A percentile compares a stretch with the other conserved stretches of the same genome.
These are phyloP conservation scores for Trichophyton benhamiae DNA, from an alignment of 2,329 filamentous ascomycete genomes.

Conservation along the genomic window DNA sequence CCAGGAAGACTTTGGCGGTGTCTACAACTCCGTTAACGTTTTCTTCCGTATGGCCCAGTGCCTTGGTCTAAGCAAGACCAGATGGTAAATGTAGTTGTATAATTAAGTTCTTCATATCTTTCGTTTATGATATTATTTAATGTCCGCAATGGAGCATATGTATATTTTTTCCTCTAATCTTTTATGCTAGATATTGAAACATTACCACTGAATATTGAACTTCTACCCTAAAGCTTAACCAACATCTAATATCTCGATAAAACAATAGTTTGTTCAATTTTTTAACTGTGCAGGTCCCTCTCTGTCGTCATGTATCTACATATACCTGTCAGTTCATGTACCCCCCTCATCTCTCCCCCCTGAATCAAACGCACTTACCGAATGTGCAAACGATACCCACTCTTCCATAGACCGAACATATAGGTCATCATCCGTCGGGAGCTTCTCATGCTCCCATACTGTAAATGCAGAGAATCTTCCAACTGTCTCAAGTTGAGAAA, in stretches of 20 bases:
- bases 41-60: slow-evolving; percentile 32
- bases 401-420: slow-evolving; percentile 67
- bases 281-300: background rate
- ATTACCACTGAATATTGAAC: background rate
- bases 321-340: background rate
- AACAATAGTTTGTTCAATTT: background rate
- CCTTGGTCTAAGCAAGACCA: slow-evolving; percentile 17
- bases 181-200: background rate
- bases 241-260: background rate
- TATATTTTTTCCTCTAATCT: background rate
- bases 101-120: background rate
- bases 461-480: slow-evolving; percentile 61
- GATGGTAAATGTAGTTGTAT: background rate
- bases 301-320: slow-evolving; percentile 9
- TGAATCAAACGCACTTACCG: slow-evolving; percentile 36
- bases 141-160: background rate
- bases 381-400: slow-evolving; percentile 63
- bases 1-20: slow-evolving; percentile 60
- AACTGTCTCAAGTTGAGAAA: slow-evolving; percentile 46
- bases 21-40: slow-evolving; percentile 30
- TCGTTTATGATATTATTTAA: background rate
- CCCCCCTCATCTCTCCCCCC: background rate
- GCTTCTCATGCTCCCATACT: slow-evolving; percentile 71
- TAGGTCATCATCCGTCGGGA: slow-evolving; percentile 53
- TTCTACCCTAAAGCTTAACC: background rate